Evolutionary conservation across 1,284 basidiomycete genomes (phyloP), one percentile per base, ranked within the genome.

Genomic region (Neolentinus lepideus): DNA sequence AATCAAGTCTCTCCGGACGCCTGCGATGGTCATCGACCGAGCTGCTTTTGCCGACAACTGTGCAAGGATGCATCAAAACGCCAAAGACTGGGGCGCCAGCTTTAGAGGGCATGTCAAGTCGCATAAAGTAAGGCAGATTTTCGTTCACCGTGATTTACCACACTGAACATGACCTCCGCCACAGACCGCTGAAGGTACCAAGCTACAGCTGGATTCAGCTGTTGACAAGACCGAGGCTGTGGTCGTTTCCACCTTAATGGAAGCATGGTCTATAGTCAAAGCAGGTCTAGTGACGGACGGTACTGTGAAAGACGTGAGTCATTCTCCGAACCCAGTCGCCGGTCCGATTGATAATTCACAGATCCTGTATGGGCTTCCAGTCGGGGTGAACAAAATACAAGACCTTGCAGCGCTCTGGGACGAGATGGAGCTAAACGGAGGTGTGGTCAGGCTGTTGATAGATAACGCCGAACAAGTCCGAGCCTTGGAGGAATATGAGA

Each of bases 51-150:
- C 77, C 38, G 69, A 74, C 26, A 94, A 94, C 68, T 92, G 90
- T 67, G 78, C 77, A 24, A 71, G 69, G 54, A 91, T 94, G 84
- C 83, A 86, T 59, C 65, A 74, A 50, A 84, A 80, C 53, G 81
- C 85, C 1, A 74, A 75, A 55, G 72, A 75, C 46, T 84, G 85
- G 75, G 85, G 84, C 4, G 83, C 88, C 26, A 71, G 65, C 12
- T 94, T 94, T 66, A 75, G 92, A 52, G 87, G 85, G 4, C 92
- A 94, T 67, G 75, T 94, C 54, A 94, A 94, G 70, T 91, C 90
- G 11, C 87, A 90, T 73, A 92, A 87, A 75, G 84, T 84, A 59
- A 25, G 12, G 2, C 21, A 12, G 46, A 24, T 12, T 16, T 12
- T n/a, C 54, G 25, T 2, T 21, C 19, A 27, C 6, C 10, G n/a